Percentiles rank a stretch among this genome's conserved stretches.
Evolutionary conservation across 768 basidiomycete genomes (phyloP).

Genomic region (Rhodotorula babjevae): DNA sequence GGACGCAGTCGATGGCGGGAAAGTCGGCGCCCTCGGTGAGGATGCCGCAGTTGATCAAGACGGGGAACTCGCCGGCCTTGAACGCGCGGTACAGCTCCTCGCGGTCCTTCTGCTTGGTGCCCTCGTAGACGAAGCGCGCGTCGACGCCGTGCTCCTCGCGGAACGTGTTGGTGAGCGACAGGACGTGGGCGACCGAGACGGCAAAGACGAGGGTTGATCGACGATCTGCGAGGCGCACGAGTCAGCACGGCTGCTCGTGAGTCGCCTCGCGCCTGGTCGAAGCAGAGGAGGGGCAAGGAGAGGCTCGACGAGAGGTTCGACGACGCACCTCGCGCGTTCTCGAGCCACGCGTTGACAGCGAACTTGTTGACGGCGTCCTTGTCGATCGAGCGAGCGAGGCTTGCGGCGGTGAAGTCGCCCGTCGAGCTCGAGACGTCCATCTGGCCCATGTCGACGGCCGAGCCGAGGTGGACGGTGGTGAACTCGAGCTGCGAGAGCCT

Average conservation of each 20-base stretch:
- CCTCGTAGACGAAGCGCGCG: slow-evolving; percentile 71
- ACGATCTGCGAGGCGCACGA: slow-evolving; percentile 53
- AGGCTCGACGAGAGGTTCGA: too few species aligned
- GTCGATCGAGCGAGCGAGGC: slow-evolving; percentile 76
- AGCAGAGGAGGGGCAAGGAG: too few species aligned
- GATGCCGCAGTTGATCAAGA: slow-evolving; percentile 77
- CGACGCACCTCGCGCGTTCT: slow-evolving; percentile 53
- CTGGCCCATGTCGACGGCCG: slow-evolving; percentile 57
- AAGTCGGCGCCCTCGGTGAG: slow-evolving; percentile 61
- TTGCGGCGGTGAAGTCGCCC: slow-evolving; percentile 76
- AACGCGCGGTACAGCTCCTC: slow-evolving; percentile 63
- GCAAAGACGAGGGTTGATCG: slow-evolving; percentile 87
- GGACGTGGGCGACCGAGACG: slow-evolving; percentile 75
- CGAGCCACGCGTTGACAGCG: slow-evolving; percentile 77
- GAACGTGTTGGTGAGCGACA: slow-evolving; percentile 67
- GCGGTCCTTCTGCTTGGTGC: slow-evolving; percentile 63
- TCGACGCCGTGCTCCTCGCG: slow-evolving; percentile 71
- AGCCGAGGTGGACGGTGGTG: slow-evolving; percentile 68
- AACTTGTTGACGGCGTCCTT: slow-evolving; percentile 69
- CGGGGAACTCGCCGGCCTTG: slow-evolving; percentile 67
- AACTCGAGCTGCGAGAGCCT: slow-evolving; percentile 84
- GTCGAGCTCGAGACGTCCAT: slow-evolving; percentile 64
- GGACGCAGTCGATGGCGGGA: slow-evolving; percentile 85
- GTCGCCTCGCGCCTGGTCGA: too few species aligned
- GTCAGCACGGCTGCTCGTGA: too few species aligned